Base-by-base conservation (phyloP, 371 early-diverging fungal species). In the Syncephalastrum contaminatum region DNA sequence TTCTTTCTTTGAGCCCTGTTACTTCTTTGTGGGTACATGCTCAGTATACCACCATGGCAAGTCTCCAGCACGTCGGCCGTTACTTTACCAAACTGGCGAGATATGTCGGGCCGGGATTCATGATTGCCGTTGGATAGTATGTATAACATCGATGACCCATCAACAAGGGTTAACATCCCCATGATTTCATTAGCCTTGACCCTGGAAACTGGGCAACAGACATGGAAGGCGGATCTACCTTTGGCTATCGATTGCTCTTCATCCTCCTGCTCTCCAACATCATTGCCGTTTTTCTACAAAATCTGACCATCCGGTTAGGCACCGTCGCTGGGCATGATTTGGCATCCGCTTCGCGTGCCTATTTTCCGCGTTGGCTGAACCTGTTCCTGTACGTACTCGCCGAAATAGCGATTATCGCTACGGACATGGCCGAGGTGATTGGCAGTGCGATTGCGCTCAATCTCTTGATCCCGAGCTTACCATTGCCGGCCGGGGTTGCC, bases 121-220 rank as follows among this genome's bases (percentile, higher is more conserved):
- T 78, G 71, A 59, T 77, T 43, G 77, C 74, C 5, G 77, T 77
- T 53, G 77, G 77, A 47, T 77, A 77, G 72, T 73, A 70, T 54
- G 63, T 43, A 3, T 12, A 10, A 19, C 19, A 2, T 19, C 4
- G 5, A 27, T 16, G 42, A 14, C 42, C 10, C 36, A 30, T 44
- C 16, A 50, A 27, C 36, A 10, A 44, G 15, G 12, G 10, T 30
- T 30, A 30, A 30, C 36, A 30, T 8, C 39, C 39, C 43, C n/a
- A 19, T 53, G 18, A 47, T 4, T 25, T 19, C 30, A 24, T 24
- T 42, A 63, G 70, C 40, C 55, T 86, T 62, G 88, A 88, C 72
- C 88, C 90, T 24, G 92, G 92, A 42, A 92, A 89, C 65, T 90
- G 88, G 87, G 84, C 88, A 8, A 84, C 86, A 1, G 88, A 89